Percentiles rank a stretch among this genome's conserved stretches.
Evolutionary conservation across 805 yeast genomes (phyloP).

Genomic region (Priceomyces medius): DNA sequence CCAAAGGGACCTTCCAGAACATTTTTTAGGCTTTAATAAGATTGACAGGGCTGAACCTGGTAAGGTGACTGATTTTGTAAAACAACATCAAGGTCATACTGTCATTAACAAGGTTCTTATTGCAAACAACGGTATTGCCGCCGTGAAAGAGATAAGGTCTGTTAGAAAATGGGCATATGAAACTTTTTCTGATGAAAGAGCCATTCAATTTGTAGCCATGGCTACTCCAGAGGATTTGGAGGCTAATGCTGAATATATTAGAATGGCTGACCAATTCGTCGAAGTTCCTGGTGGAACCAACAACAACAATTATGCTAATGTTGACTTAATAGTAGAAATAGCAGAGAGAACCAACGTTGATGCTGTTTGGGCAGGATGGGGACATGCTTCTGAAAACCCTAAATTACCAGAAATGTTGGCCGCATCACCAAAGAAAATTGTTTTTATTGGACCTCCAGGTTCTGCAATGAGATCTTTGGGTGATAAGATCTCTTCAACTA

Average conservation of each 20-base stretch:
- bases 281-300: conserved; percentile 99
- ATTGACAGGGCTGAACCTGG: conserved; percentile 76
- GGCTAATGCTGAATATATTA: conserved; percentile 95
- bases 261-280: conserved; percentile 98
- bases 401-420: conserved; percentile 90
- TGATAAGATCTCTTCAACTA: conserved; percentile 96
- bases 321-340: conserved; percentile 91
- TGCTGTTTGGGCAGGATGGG: conserved; percentile 99
- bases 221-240: conserved; percentile 99
- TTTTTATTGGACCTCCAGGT: conserved; percentile 99
- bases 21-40: conserved; percentile 82
- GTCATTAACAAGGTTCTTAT: conserved; percentile 85
- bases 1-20: conserved; percentile 53
- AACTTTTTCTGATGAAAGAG: conserved; percentile 94
- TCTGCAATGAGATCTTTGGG: conserved; percentile 99
- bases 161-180: conserved; percentile 99
- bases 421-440: conserved; percentile 82
- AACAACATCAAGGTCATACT: conserved; percentile 88
- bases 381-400: conserved; percentile 99
- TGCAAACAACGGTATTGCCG: conserved; percentile 99
- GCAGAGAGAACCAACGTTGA: conserved; percentile 96
- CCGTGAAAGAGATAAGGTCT: conserved; percentile 96
- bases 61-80: conserved; percentile 79
- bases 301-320: conserved; percentile 97
- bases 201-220: conserved; percentile 94